Evolutionary conservation across 1,284 basidiomycete genomes (phyloP).

Genomic region (Sporisorium exsertum): DNA sequence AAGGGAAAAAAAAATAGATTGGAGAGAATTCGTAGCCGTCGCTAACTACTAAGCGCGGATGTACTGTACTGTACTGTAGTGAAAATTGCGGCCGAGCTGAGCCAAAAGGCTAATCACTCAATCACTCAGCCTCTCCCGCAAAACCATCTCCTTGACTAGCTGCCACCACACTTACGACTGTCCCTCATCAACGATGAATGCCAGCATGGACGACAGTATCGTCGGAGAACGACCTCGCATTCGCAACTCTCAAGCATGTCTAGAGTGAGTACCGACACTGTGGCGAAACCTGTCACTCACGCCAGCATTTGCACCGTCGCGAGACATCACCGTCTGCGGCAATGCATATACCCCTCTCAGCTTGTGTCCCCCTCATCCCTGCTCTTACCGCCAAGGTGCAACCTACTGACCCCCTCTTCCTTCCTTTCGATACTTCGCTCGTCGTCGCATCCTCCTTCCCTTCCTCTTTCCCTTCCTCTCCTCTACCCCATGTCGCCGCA

Average conservation of each 20-base stretch:
- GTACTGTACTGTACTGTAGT: no score
- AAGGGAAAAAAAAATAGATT: not conserved
- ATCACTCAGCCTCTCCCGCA: no score
- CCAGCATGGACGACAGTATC: slow-evolving; percentile 40
- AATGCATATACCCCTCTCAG: slow-evolving; percentile 36
- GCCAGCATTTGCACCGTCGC: not conserved
- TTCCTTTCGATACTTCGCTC: not conserved
- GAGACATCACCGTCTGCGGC: slow-evolving; percentile 23
- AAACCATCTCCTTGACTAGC: not conserved
- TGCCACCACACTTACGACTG: slow-evolving; percentile 11
- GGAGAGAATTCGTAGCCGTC: not conserved
- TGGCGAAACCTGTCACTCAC: not conserved
- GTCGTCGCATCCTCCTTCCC: not conserved
- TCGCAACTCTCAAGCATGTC: slow-evolving; percentile 49
- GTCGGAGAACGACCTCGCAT: slow-evolving; percentile 34
- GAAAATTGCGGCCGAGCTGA: not conserved
- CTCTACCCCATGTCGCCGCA: not conserved
- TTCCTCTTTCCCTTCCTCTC: not conserved
- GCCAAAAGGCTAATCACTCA: no score
- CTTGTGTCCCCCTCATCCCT: not conserved
- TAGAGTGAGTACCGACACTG: slow-evolving; percentile 36
- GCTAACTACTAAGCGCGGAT: no score
- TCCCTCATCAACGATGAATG: slow-evolving; percentile 13
- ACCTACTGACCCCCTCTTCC: slow-evolving; percentile 10
- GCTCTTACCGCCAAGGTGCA: slow-evolving; percentile 3